Evolutionary conservation across 1,284 basidiomycete genomes (phyloP), one percentile per base, ranked within the genome.

Genomic region (Pseudozyma hubeiensis): DNA sequence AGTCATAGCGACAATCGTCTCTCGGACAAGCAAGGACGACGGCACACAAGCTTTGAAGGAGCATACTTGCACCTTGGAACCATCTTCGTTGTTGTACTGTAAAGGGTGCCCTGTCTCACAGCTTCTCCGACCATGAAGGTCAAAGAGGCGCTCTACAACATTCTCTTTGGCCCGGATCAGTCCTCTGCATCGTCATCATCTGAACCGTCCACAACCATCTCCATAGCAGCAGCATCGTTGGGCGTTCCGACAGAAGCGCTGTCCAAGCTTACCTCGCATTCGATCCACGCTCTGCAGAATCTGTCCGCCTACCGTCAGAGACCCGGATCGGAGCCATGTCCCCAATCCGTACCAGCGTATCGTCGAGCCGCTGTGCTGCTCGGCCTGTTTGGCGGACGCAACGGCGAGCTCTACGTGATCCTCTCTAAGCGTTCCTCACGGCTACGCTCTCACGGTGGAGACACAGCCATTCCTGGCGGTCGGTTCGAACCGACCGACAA

Each of bases 391-490:
- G 76, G 60, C 0, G 79, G 74, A 1, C 46, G 79, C 8, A 76
- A 79, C 56, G 81, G 79, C 10, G 74, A 77, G 16, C 74, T 83
- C 11, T 75, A 81, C 41, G 79, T 82, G n/a, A 64, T 83, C 9
- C 65, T 83, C 4, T 77, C 74, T 24, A 73, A 79, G 50, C 63
- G 81, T 1, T 62, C 77, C 2, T 40, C 54, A 1, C 49, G 54
- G 4, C 59, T 83, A 4, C 63, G 79, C 0, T 75, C 69, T 13
- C 81, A 83, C 48, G 78, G 75, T 0, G 81, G 81, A 17, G 81
- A 83, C 31, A 83, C 81, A 0, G 81, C 81, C 24, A 75, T 83
- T 6, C 81, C 81, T 0, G 81, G 81, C 13, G 81, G 81, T 0
- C 39, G 81, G 24, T 82, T 77, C 46, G 81, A 83, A 60, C 58